A percentile compares a stretch with the other conserved stretches of the same genome.
Conservation (phyloP, 441 rosid species). For the Heliophila coronopifolia region DNA sequence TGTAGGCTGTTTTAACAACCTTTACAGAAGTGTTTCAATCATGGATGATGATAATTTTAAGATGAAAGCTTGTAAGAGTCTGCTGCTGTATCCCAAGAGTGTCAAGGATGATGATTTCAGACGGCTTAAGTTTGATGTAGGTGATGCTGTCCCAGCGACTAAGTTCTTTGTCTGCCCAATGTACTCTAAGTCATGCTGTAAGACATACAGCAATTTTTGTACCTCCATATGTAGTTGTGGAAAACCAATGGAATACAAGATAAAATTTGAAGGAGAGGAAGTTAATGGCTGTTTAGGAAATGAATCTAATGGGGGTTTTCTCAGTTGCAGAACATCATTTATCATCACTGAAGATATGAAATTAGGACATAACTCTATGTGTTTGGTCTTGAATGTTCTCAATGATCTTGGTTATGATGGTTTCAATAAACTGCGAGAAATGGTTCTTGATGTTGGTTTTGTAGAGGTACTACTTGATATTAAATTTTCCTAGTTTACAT, state of each 20-base stretch:
- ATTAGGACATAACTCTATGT: conserved; percentile 2
- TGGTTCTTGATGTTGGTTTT: conserved; percentile 8
- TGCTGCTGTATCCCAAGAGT: conserved; percentile 8
- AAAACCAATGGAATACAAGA: background rate
- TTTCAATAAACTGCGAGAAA: conserved; percentile 5
- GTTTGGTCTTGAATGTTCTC: conserved; percentile 13
- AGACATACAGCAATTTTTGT: conserved; percentile 2
- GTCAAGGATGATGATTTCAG: conserved; percentile 1
- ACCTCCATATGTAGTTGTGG: conserved; percentile 6
- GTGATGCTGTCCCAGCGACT: conserved; percentile 5
- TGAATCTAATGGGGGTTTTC: conserved; percentile 3
- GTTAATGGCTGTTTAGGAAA: background rate
- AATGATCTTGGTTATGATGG: conserved; percentile 13
- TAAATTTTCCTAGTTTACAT: no score
- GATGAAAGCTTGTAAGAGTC: background rate
- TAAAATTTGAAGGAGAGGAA: background rate
- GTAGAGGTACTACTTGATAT: conserved; percentile 20
- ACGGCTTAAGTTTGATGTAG: conserved; percentile 15
- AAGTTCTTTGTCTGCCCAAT: conserved; percentile 10
- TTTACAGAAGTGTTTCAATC: background rate
- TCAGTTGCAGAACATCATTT: conserved; percentile 8
- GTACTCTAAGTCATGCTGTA: conserved; percentile 1
- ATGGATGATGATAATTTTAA: background rate
- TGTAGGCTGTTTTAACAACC: conserved; percentile 28
- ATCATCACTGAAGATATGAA: conserved; percentile 26